Conservation (phyloP, 2,329 filamentous ascomycete species). For the Dendrostoma leiphaemia region DNA sequence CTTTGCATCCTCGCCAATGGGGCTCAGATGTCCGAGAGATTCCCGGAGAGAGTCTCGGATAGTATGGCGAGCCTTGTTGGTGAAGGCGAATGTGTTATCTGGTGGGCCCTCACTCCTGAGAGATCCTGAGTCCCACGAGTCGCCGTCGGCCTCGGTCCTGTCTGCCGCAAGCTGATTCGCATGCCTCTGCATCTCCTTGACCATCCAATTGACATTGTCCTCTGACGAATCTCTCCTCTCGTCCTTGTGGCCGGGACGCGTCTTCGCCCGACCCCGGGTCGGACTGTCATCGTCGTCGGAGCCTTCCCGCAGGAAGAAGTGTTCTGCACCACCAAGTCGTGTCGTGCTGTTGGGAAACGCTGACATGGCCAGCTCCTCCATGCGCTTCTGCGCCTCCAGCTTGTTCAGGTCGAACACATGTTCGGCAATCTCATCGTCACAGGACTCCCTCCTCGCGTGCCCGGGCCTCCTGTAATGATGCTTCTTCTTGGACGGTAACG, state of each 20-base stretch:
- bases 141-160: constrained; percentile 28
- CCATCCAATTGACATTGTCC: constrained; percentile 66
- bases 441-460: constrained; percentile 61
- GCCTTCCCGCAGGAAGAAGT: constrained; percentile 67
- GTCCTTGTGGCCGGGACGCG: constrained; percentile 25
- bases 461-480: constrained; percentile 37
- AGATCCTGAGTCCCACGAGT: constrained; percentile 25
- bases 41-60: constrained; percentile 19
- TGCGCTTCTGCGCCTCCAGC: constrained; percentile 74
- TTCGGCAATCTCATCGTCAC: constrained; percentile 72
- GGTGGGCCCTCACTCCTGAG: constrained; percentile 34
- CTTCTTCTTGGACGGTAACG: constrained; percentile 42
- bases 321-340: constrained; percentile 67
- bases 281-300: constrained; percentile 52
- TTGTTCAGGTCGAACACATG: constrained; percentile 79
- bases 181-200: constrained; percentile 78
- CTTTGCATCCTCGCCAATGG: constrained; percentile 28
- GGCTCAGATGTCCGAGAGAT: constrained; percentile 22
- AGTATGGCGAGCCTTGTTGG: constrained; percentile 24
- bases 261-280: constrained; percentile 32
- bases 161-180: constrained; percentile 58
- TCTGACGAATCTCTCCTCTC: constrained; percentile 59
- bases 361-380: constrained; percentile 73
- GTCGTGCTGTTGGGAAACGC: constrained; percentile 73
- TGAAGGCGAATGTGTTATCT: constrained; percentile 34